These are phyloP conservation scores for Umbelopsis sp. DNA, from an alignment of 192 early-diverging fungal genomes.

Conservation along the genomic window DNA sequence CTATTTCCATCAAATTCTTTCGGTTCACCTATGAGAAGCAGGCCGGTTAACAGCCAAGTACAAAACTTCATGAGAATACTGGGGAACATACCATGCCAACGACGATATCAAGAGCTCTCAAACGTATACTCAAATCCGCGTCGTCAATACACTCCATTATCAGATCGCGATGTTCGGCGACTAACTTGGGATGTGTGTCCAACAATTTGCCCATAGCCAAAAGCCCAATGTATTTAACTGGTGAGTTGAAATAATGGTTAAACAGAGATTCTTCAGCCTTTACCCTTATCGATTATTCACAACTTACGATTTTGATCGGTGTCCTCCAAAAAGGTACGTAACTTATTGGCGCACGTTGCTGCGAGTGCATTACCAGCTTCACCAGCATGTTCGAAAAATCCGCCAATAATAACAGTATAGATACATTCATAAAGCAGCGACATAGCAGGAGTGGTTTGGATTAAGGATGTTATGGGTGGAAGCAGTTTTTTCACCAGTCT, in stretches of 20 bases:
- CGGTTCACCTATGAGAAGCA: conserved; percentile 61
- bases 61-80: not conserved
- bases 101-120: conserved; percentile 85
- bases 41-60: not conserved
- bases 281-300: not conserved
- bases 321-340: conserved; percentile 82
- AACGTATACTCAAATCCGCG: conserved; percentile 88
- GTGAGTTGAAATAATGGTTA: not conserved
- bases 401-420: conserved; percentile 88
- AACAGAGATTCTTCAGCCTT: not conserved
- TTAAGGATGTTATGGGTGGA: conserved; percentile 79
- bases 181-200: conserved; percentile 80
- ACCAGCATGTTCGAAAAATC: conserved; percentile 72
- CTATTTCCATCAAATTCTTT: conserved; percentile 78
- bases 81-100: conserved; percentile 69
- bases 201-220: conserved; percentile 84
- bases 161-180: conserved; percentile 79
- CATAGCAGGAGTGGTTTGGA: conserved; percentile 91
- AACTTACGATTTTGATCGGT: conserved; percentile 89
- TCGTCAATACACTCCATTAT: conserved; percentile 92
- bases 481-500: conserved; percentile 89
- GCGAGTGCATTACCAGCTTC: conserved; percentile 65
- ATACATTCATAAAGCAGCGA: conserved; percentile 98
- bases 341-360: conserved; percentile 79
- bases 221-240: conserved; percentile 93